phyloP scores from a whole-genome alignment of 1,284 basidiomycete genomes.

The Hemileia vastatrix region DNA sequence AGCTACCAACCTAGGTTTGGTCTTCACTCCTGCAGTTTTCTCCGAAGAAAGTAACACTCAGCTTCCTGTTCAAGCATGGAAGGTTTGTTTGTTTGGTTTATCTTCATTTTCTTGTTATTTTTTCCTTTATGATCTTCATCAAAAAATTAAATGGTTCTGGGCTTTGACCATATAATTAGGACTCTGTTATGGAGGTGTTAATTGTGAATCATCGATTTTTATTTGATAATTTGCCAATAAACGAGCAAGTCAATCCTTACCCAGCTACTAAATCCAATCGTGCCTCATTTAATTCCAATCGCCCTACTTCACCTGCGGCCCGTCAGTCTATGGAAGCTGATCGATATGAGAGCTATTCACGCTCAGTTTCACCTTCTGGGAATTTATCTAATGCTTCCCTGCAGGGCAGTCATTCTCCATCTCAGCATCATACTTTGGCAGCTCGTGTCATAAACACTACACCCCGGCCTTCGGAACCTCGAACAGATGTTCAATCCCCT shows the following conservation, averaged over 20 bases:
- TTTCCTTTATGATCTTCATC: slow-evolving; percentile 14
- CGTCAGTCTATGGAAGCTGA: slow-evolving; percentile 21
- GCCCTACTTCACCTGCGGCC: slow-evolving; percentile 8
- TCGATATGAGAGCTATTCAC: slow-evolving; percentile 14
- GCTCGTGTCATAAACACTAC: no score
- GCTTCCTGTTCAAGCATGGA: slow-evolving; percentile 63
- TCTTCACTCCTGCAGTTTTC: slow-evolving; percentile 40
- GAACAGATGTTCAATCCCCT: background rate
- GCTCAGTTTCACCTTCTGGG: slow-evolving; percentile 10
- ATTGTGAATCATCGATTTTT: slow-evolving; percentile 55
- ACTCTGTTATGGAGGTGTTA: slow-evolving; percentile 76
- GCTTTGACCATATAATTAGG: slow-evolving; percentile 49
- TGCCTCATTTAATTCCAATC: background rate
- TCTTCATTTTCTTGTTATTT: slow-evolving; percentile 1
- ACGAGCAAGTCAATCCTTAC: slow-evolving; percentile 10
- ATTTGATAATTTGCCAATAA: slow-evolving; percentile 41
- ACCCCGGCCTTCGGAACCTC: no score
- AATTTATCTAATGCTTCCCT: no score
- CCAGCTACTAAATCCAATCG: background rate
- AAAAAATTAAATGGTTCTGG: background rate
- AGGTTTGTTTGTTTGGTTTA: slow-evolving; percentile 55
- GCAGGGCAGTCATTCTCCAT: no score
- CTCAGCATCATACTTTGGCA: no score
- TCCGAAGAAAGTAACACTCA: slow-evolving; percentile 63
- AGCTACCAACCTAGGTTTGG: slow-evolving; percentile 51